Conservation (phyloP, 2,329 filamentous ascomycete genomes). For the Plectosphaerella plurivora region DNA sequence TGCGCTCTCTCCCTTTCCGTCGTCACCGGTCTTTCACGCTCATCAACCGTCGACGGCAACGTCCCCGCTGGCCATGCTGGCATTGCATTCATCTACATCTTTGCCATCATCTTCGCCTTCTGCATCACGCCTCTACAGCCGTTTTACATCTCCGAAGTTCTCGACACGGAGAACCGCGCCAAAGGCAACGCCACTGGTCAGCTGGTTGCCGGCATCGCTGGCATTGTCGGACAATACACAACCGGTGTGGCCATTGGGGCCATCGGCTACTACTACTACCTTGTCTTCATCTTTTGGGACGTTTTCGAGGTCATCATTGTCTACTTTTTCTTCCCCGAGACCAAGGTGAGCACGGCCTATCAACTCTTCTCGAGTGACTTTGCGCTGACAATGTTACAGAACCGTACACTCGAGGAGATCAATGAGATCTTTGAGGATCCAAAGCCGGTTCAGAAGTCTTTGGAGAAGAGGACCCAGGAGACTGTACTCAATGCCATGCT, state of each 20-base stretch:
- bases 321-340: conserved; percentile 48
- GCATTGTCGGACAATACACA: conserved; percentile 37
- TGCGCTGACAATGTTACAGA: conserved; percentile 30
- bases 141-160: conserved; percentile 44
- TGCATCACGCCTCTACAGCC: conserved; percentile 46
- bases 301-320: conserved; percentile 34
- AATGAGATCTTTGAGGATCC: conserved; percentile 42
- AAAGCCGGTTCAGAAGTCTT: conserved; percentile 36
- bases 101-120: conserved; percentile 46
- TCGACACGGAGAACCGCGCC: conserved; percentile 38
- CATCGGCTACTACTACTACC: conserved; percentile 40
- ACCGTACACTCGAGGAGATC: conserved; percentile 47
- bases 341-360: conserved; percentile 12
- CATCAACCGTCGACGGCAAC: not conserved
- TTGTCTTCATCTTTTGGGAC: conserved; percentile 41
- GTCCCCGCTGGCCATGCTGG: conserved; percentile 27
- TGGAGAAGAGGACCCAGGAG: not conserved
- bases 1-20: conserved; percentile 41
- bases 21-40: conserved; percentile 30
- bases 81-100: conserved; percentile 48
- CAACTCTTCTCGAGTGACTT: not conserved
- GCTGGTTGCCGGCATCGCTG: conserved; percentile 30
- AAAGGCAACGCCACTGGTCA: conserved; percentile 40
- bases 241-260: conserved; percentile 35
- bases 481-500: not conserved